Base-by-base conservation (phyloP, 2,329 filamentous ascomycete species). In the Reticulascus tulasneorum region DNA sequence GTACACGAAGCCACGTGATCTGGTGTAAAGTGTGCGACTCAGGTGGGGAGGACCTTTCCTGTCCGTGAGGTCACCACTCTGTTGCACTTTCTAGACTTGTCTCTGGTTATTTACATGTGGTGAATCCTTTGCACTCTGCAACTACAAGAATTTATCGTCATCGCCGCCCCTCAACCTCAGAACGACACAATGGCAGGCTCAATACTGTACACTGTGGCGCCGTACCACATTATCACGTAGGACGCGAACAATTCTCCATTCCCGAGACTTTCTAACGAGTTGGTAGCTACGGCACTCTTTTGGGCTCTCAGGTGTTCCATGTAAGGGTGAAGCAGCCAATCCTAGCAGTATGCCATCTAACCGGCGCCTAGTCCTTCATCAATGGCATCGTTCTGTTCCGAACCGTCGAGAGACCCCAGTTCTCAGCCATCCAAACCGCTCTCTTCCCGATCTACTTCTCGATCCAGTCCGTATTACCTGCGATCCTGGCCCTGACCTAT, bases 361-460 rank as follows among this genome's bases (percentile, higher is more conserved):
- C 37, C 29, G 19, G 40, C 33, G 9, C 29, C 3, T n/a, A 85
- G 80, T 84, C 85, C 37, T 96, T 95, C 62, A 60, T 82, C 53
- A 77, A 77, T 52, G 75, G 88, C 40, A 78, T 88, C 34, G 70
- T 90, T 37, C 81, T 87, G 52, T 94, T 84, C 71, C 81, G 75
- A 54, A 74, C 77, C 9, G 79, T 96, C 23, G 79, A 87, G 18
- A 79, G 87, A 18, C 78, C 86, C 0, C 79, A 87, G 56, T 97
- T 98, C 67, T 79, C 83, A 18, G 72, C 79, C 13, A 75, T 96
- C 21, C 91, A 96, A 63, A 74, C 79, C 47, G 78, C 78, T 45
- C 77, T 90, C 35, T 95, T 96, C 66, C 88, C 88, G 22, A 73
- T 87, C 51, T 98, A 94, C 71, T 97, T 97, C 60, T 71, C 77